Percentiles rank a stretch among this genome's conserved stretches.
Evolutionary conservation across 495 filamentous ascomycete species (phyloP).

Genomic region (Pseudevernia furfuracea): DNA sequence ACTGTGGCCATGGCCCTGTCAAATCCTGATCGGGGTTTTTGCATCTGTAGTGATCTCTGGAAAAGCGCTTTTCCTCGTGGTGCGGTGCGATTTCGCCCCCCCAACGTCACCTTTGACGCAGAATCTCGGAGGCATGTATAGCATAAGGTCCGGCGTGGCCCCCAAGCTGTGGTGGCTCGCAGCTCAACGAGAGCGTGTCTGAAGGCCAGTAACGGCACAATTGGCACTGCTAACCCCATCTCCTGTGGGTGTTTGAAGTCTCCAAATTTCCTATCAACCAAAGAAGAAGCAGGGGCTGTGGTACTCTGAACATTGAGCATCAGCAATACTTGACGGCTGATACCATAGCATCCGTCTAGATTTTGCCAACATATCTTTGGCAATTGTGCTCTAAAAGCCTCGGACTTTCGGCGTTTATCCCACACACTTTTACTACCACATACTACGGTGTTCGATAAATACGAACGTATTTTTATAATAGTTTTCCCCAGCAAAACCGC

Average conservation of each 20-base stretch:
- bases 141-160: background rate
- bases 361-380: background rate
- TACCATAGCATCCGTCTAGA: background rate
- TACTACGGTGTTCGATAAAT: too few species aligned
- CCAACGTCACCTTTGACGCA: background rate
- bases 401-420: background rate
- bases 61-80: background rate
- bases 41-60: background rate
- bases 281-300: background rate
- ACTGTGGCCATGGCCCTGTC: conserved; percentile 18
- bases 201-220: conserved; percentile 1
- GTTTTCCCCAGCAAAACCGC: too few species aligned
- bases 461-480: too few species aligned
- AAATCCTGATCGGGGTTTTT: background rate
- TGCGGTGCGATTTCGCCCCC: background rate
- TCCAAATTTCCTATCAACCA: background rate
- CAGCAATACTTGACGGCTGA: background rate
- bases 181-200: conserved; percentile 6
- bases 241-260: background rate
- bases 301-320: background rate
- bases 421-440: too few species aligned
- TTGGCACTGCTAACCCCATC: background rate
- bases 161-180: background rate
- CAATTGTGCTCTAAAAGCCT: background rate
- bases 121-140: background rate